Base-by-base conservation (phyloP, 306 rosid genomes). In the Biancaea sappan region DNA sequence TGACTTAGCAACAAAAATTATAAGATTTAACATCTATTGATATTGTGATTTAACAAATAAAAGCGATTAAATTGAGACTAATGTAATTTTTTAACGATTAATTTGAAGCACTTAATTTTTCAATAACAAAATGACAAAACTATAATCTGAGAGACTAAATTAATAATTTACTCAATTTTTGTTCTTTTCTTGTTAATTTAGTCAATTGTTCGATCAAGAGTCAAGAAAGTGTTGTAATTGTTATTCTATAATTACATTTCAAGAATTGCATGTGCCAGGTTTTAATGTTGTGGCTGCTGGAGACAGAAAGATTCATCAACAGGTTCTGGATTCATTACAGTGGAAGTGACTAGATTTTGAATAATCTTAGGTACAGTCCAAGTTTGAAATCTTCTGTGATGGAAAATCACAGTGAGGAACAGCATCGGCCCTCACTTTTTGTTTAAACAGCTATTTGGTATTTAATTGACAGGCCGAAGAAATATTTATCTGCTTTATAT, bases 271-370 rank as follows among this genome's bases (percentile, higher is more conserved):
- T 66, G 50, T 79, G 48, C n/a, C 86, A 91, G 98, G 87, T 80
- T 94, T 87, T 79, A 87, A 91, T 60, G 87, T 94, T 34, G 82
- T 88, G 65, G 98, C 97, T 65, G 96, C 98, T 54, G 97, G 96
- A 65, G 96, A 92, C 84, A 86, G 82, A 75, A 78, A 70, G 71
- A 82, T 92, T 86, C 98, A 91, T 83, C 89, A 79, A 53, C 88
- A 88, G 80, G 84, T 96, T 58, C 66, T 91, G 80, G 87, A 88
- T 78, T 86, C 86, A 41, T 82, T 94, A 71, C 78, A 84, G 53
- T 88, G 96, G 96, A 66, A 64, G 79, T 91, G 85, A 87, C 59
- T 21, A n/a, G 16, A 37, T n/a, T 52, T 6, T 18, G 60, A 52
- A 73, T 74, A 60, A 52, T 66, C 29, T 18, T 13, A 3, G 15